phyloP scores from a whole-genome alignment of 1,139 yeast species.

The Schwanniomyces etchellsii region DNA sequence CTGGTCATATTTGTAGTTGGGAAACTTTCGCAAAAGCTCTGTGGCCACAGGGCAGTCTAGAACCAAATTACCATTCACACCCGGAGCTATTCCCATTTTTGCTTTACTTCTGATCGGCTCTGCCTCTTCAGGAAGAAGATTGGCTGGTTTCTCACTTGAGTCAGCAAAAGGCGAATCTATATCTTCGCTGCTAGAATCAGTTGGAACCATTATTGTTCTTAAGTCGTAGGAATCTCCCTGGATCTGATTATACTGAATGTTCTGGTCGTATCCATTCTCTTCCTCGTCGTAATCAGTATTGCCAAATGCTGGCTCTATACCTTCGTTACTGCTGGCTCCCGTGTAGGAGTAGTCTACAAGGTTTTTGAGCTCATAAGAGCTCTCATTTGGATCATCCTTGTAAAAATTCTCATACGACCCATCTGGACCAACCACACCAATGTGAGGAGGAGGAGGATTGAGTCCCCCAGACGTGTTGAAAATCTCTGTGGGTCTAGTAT shows the following conservation, averaged over 20 bases:
- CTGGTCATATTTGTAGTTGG: conserved; percentile 28
- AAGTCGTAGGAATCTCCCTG: conserved; percentile 43
- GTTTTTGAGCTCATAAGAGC: conserved; percentile 21
- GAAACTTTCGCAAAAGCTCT: conserved; percentile 39
- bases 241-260: conserved; percentile 35
- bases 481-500: conserved; percentile 15
- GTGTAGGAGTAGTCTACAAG: conserved; percentile 17
- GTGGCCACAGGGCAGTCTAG: conserved; percentile 48
- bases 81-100: conserved; percentile 33
- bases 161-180: conserved; percentile 30
- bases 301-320: conserved; percentile 23
- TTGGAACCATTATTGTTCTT: conserved; percentile 23
- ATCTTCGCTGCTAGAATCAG: conserved; percentile 5
- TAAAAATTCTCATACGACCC: conserved; percentile 14
- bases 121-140: conserved; percentile 26
- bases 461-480: conserved; percentile 19
- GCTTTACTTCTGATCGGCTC: conserved; percentile 33
- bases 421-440: conserved; percentile 10
- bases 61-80: conserved; percentile 44
- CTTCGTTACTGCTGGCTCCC: conserved; percentile 11
- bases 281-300: conserved; percentile 37
- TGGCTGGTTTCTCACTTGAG: conserved; percentile 16
- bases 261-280: conserved; percentile 35
- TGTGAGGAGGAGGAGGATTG: conserved; percentile 13
- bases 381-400: conserved; percentile 9